Evolutionary conservation across 2,329 filamentous ascomycete species (phyloP), one percentile per base, ranked within the genome.

Genomic region (Colletotrichum tanaceti): DNA sequence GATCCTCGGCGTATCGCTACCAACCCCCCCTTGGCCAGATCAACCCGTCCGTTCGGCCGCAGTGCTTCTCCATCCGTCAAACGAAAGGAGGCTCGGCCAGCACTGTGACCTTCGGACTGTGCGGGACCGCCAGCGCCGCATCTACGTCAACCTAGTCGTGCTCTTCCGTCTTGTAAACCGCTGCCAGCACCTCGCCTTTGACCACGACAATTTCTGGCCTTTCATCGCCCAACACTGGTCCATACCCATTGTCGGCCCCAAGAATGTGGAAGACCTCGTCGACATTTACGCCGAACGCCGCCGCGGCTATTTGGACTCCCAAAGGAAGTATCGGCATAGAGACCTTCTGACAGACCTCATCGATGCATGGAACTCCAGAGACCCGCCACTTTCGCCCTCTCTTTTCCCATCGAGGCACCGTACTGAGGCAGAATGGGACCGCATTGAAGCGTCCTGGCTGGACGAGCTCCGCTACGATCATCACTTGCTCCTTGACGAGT

Each of bases 321-420:
- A 14, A 16, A 18, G 28, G 14, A 46, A 43, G n/a, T 49, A 65
- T 16, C 3, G 9, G 28, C 28, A 32, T 32, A 32, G 13, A 3
- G 41, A 68, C 22, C n/a, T 65, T 35, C 20, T 68, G n/a, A 60
- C 54, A 16, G 55, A 65, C 18, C 65, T 68, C n/a, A 68, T 68
- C 24, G 65, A 65, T 20, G 35, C 61, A 5, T 68, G 65, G 65
- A 49, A 35, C 32, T 13, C n/a, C 3, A 43, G 55, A 3, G 62
- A 59, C 16, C n/a, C 20, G 16, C 35, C 49, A 5, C 16, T 49
- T 28, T 44, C 38, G 11, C 11, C n/a, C 16, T 20, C n/a, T 1
- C 13, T 7, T n/a, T 43, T 18, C 39, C 49, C 38, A 9, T 38
- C 41, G 16, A 14, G 6, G 10, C 11, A 50, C 7, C 24, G 49